A percentile compares a stretch with the other conserved stretches of the same genome.
Evolutionary conservation across 2,329 filamentous ascomycete species (phyloP).

Genomic region (Aspergillus glaucus): DNA sequence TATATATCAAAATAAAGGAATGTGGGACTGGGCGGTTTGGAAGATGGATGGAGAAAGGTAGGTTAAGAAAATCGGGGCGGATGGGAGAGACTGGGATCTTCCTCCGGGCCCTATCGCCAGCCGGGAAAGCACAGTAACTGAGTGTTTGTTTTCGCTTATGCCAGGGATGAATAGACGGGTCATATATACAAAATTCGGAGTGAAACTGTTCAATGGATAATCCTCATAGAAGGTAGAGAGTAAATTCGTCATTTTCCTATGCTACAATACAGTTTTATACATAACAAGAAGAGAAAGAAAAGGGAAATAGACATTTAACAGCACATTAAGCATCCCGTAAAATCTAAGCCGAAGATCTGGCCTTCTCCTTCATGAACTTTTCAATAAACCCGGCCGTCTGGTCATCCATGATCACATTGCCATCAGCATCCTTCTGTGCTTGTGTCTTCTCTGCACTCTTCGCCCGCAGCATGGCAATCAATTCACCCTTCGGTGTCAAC

Average conservation of each 20-base stretch:
- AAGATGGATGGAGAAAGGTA: constrained; percentile 3
- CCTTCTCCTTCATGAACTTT: constrained; percentile 25
- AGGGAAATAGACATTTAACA: constrained; percentile 2
- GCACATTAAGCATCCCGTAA: constrained; percentile 1
- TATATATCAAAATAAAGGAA: background rate
- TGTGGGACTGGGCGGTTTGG: background rate
- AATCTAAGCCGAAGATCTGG: constrained; percentile 5
- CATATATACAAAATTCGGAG: too few relatives aligned
- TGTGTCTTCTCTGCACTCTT: constrained; percentile 32
- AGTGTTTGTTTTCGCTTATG: background rate
- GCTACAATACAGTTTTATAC: constrained; percentile 21
- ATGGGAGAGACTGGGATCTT: constrained; percentile 12
- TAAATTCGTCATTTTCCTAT: constrained; percentile 15
- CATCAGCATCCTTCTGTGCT: constrained; percentile 29
- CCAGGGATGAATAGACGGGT: background rate
- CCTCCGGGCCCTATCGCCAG: constrained; percentile 11
- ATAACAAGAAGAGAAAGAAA: constrained; percentile 7
- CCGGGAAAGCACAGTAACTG: background rate
- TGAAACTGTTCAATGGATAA: too few relatives aligned
- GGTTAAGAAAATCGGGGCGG: constrained; percentile 7
- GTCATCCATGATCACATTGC: constrained; percentile 29
- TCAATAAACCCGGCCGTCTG: constrained; percentile 32
- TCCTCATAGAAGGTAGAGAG: background rate
- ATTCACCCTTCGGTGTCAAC: constrained; percentile 44
- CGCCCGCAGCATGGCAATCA: constrained; percentile 29